Evolutionary conservation across 805 yeast genomes (phyloP), one percentile per base, ranked within the genome.

Genomic region (Starmerella asiatica): DNA sequence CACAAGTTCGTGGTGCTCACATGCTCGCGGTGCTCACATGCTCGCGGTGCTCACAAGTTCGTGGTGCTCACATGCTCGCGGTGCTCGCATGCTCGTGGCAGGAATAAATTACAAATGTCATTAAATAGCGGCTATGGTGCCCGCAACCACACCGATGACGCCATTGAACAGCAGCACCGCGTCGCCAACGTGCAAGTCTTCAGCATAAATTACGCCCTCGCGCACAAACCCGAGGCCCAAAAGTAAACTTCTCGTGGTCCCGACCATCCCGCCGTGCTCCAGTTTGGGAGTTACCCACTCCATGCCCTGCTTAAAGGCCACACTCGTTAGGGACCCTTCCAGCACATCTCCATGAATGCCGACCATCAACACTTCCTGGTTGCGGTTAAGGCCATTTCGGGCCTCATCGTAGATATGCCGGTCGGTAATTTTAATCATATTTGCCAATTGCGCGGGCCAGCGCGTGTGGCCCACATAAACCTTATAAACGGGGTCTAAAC

Each of bases 201-300:
- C 56, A 18, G 65, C 52, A 1, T 54, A 50, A 4, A 81, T 56
- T 1, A 65, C 66, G 20, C 66, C 71, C 54, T 79, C 88, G 33
- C 62, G 60, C 2, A 82, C 59, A 23, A 64, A 53, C 3, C 71
- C 69, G 35, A 74, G 71, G 12, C 62, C 56, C 9, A 84, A 53
- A 35, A 88, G 59, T 56, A 68, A 70, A 46, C 75, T 74, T 49
- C 97, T 67, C 51, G 75, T 72, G 0, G 79, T 84, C 9, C 97
- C 96, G 58, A 84, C 76, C 34, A 88, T 64, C 55, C 94, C 83
- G 0, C 97, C 97, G 11, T 52, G 62, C 1, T 74, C 62, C 23
- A 85, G 62, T n/a, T 67, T 62, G 1, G 98, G 97, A 0, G 97
- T 88, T 3, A 76, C 60, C 88, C 94, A 91, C 21, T 57, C 55